Base-by-base conservation (phyloP, 202 grass and related monocot species). In the Zizania palustris region DNA sequence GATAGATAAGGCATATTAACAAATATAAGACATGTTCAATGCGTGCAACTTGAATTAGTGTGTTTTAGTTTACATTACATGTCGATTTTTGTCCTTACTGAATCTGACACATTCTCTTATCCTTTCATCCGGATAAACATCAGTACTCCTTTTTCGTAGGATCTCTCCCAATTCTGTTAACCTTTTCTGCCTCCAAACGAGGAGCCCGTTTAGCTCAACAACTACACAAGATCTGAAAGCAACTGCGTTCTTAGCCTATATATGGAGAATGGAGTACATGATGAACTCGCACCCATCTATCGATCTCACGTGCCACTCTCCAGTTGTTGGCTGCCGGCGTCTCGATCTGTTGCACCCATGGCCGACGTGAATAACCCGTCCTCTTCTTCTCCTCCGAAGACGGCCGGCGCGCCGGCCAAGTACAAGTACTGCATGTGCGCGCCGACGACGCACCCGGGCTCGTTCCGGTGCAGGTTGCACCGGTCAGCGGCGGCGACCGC, bases 381-480 rank as follows among this genome's bases (percentile, higher is more conserved):
- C 21, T 46, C 77, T 18, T 51, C 77, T 45, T 10, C 77, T 16
- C 41, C 74, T 19, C 40, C 79, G 60, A 38, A 67, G 67, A 21
- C 37, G 21, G 40, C 3, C 61, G 82, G 12, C 12, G 60, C 33
- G 43, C 7, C 3, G 56, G 54, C 28, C 28, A 28, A 28, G 14
- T 16, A 35, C 11, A 87, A 41, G 81, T 82, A 84, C 51, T 91
- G 85, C 73, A 78, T 88, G 40, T 89, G 89, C 80, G 82, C 89
- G 59, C 82, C 82, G 59, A 92, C 89, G 49, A 80, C 86, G 53
- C 86, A 89, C 15, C 82, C 79, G 44, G 86, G 85, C 14, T 92
- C 89, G 42, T 88, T 92, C 80, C 51, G 86, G 51, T 92, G 86
- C 69, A 90, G 82, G 81, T 40, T 93, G 34, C 86, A 93, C 66